Base-by-base conservation (phyloP, 768 basidiomycete genomes). In the Boletus huronensis region DNA sequence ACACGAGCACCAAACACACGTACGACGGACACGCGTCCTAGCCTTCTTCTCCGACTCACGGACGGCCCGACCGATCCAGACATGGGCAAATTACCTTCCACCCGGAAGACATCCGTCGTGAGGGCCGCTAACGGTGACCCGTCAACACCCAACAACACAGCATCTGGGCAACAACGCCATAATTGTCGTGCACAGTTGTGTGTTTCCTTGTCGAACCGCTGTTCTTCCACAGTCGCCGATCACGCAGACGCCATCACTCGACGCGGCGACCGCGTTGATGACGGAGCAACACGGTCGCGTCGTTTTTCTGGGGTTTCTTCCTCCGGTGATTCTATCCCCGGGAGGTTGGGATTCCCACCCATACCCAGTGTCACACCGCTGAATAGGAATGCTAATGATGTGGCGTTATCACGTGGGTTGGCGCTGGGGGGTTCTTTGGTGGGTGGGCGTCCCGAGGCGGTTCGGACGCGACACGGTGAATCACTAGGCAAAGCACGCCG, bases 11-110 rank as follows among this genome's bases (percentile, higher is more conserved):
- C 14, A 29, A n/a, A 50, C 28, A 13, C 9, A 23, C n/a, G 32
- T 11, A 1, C 41, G 21, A n/a, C 42, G 10, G 17, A 44, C 16
- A 17, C 26, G 13, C 49, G 10, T 11, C 54, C 50, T 6, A 38
- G 28, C n/a, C 45, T 48, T 23, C 41, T 58, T 35, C 48, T 45
- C 19, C 56, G 51, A 21, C 36, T 65, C 6, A 34, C 42, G 1
- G 48, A 42, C n/a, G 44, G 38, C 16, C 50, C 48, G 17, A 25
- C 28, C 19, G 17, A 16, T 4, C 38, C 58, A 19, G 26, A 52
- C n/a, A 6, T 34, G 28, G 36, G 29, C 36, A 25, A 41, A 31
- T 36, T 29, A 6, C 8, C 38, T 38, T 28, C 34, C 13, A 2
- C 9, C 28, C 23, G 28, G 13, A 40, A 49, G 16, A 29, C 31